phyloP scores from a whole-genome alignment of 257 asterid genomes.

The Misopates orontium region DNA sequence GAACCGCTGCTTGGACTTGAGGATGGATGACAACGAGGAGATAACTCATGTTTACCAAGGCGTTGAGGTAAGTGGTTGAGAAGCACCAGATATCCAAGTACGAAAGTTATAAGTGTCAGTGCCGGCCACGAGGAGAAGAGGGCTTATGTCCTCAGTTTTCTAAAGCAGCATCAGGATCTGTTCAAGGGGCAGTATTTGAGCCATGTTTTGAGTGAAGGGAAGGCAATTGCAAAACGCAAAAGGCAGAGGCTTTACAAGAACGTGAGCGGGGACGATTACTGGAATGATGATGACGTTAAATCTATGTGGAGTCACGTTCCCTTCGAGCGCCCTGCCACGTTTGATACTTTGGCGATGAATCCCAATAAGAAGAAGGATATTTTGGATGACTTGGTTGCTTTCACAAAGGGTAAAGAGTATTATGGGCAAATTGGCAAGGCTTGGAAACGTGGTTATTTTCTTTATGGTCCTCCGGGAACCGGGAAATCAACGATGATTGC shows the following conservation, averaged over 20 bases:
- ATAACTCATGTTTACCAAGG: slow-evolving; percentile 4
- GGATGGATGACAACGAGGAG: slow-evolving; percentile 21
- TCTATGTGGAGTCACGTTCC: slow-evolving; percentile 35
- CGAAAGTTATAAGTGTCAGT: slow-evolving; percentile 4
- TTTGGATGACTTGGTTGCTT: slow-evolving; percentile 35
- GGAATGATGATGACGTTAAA: not conserved
- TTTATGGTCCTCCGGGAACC: slow-evolving; percentile 48
- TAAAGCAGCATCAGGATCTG: not conserved
- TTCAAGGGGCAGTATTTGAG: slow-evolving; percentile 12
- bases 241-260: not conserved
- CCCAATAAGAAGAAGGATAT: slow-evolving; percentile 35
- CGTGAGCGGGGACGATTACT: too few relatives aligned
- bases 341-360: slow-evolving; percentile 41
- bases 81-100: not conserved
- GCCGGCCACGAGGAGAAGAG: slow-evolving; percentile 5
- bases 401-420: slow-evolving; percentile 31
- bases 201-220: slow-evolving; percentile 28
- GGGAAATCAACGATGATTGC: slow-evolving; percentile 55
- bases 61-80: slow-evolving; percentile 15
- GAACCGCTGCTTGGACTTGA: slow-evolving; percentile 1
- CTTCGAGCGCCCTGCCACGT: slow-evolving; percentile 44
- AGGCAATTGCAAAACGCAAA: slow-evolving; percentile 17
- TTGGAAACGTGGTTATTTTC: slow-evolving; percentile 42
- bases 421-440: slow-evolving; percentile 44
- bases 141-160: slow-evolving; percentile 22